Percentiles rank a stretch among this genome's conserved stretches.
phyloP scores from a whole-genome alignment of 2,329 filamentous ascomycete species.

The Scorias spongiosa region DNA sequence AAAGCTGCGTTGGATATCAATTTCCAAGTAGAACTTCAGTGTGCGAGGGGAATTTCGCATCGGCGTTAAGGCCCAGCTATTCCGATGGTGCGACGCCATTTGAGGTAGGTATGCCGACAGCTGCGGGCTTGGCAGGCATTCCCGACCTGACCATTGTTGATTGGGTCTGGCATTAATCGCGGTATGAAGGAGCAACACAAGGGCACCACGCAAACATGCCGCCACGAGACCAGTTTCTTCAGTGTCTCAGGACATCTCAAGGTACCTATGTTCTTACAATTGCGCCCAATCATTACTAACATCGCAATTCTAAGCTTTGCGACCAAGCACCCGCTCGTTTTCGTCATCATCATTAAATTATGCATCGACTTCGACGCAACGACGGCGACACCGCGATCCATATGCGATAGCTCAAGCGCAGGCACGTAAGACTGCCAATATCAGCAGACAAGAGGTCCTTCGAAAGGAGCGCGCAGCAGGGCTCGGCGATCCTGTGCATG shows the following conservation, averaged over 20 bases:
- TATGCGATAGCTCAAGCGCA: conserved; percentile 69
- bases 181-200: too few species aligned
- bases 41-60: conserved; percentile 18
- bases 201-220: conserved; percentile 22
- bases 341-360: conserved; percentile 52
- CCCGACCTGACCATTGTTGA: neutral
- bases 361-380: conserved; percentile 41
- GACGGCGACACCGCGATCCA: conserved; percentile 57
- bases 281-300: neutral
- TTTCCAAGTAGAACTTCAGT: conserved; percentile 4
- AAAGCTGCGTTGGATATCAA: neutral
- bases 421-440: conserved; percentile 70
- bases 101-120: conserved; percentile 8
- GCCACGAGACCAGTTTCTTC: conserved; percentile 30
- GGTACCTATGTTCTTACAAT: conserved; percentile 12
- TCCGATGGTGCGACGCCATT: conserved; percentile 1
- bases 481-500: conserved; percentile 66
- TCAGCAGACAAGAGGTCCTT: conserved; percentile 58
- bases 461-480: conserved; percentile 46
- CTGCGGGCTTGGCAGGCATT: conserved; percentile 2
- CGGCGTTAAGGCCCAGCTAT: conserved; percentile 3
- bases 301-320: neutral
- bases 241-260: conserved; percentile 27
- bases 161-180: too few species aligned
- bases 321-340: conserved; percentile 22